Percentiles rank a stretch among this genome's conserved stretches.
Conservation (phyloP, 2,329 filamentous ascomycete genomes). For the Fusarium scirpi region DNA sequence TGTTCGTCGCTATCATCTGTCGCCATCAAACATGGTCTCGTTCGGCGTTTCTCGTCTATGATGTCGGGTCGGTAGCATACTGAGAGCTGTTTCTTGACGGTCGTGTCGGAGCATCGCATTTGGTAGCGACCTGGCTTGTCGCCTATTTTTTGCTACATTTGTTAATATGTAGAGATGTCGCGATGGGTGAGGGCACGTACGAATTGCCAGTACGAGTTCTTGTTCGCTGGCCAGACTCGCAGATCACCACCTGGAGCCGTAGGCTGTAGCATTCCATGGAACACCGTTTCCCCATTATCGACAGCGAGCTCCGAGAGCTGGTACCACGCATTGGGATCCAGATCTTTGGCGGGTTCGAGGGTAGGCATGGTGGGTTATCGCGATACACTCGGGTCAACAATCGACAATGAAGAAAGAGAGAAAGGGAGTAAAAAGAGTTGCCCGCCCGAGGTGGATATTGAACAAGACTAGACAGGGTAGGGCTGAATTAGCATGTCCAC, state of each 20-base stretch:
- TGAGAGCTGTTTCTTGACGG: slow-evolving; percentile 48
- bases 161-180: no score
- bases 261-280: slow-evolving; percentile 42
- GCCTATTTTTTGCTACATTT: slow-evolving; percentile 45
- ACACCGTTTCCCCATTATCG: slow-evolving; percentile 43
- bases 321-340: slow-evolving; percentile 54
- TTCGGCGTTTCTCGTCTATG: slow-evolving; percentile 45
- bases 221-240: slow-evolving; percentile 33
- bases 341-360: slow-evolving; percentile 37
- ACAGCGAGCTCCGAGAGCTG: slow-evolving; percentile 52
- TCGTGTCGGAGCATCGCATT: slow-evolving; percentile 47
- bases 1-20: slow-evolving; percentile 47
- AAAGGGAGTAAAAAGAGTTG: not conserved
- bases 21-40: slow-evolving; percentile 47
- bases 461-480: slow-evolving; percentile 4
- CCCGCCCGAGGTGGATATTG: not conserved
- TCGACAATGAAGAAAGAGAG: not conserved
- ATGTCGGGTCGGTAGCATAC: slow-evolving; percentile 44
- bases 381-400: not conserved
- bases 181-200: slow-evolving; percentile 1
- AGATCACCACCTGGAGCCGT: slow-evolving; percentile 30
- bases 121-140: slow-evolving; percentile 48
- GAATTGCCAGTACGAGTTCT: slow-evolving; percentile 29
- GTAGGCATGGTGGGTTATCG: slow-evolving; percentile 15
- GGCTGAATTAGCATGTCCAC: slow-evolving; percentile 10